Evolutionary conservation across 352 stramenopile genomes (phyloP).

Genomic region (Phytophthora pisi): DNA sequence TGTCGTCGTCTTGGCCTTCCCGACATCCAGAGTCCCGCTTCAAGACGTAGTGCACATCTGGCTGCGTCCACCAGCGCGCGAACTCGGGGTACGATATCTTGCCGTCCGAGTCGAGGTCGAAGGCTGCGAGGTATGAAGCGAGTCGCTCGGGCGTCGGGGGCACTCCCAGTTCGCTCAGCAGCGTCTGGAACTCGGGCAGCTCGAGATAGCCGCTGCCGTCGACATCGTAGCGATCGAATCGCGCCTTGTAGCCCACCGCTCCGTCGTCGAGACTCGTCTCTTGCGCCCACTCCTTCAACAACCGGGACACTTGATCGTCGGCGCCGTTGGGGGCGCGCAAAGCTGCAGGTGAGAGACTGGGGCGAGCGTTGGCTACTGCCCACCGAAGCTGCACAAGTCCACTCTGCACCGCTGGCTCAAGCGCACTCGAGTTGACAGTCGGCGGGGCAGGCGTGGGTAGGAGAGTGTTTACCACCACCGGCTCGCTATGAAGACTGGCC

Average conservation of each 20-base stretch:
- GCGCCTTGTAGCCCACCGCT: constrained; percentile 70
- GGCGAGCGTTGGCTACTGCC: constrained; percentile 41
- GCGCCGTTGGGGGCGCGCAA: constrained; percentile 47
- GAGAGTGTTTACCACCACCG: constrained; percentile 85
- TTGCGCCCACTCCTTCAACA: constrained; percentile 88
- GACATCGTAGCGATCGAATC: constrained; percentile 77
- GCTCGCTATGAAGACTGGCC: constrained; percentile 70
- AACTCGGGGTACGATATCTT: constrained; percentile 91
- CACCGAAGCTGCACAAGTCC: constrained; percentile 61
- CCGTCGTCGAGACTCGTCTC: constrained; percentile 80
- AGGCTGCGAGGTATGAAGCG: constrained; percentile 80
- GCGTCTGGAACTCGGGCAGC: constrained; percentile 83
- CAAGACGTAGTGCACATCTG: constrained; percentile 84
- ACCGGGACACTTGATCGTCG: constrained; percentile 65
- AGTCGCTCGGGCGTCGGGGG: constrained; percentile 79
- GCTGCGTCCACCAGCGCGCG: constrained; percentile 84
- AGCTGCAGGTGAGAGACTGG: constrained; percentile 59
- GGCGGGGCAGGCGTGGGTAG: constrained; percentile 72
- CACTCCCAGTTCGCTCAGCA: constrained; percentile 89
- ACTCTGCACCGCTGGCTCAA: constrained; percentile 35
- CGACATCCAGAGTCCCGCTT: constrained; percentile 62
- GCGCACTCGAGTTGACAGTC: constrained; percentile 23
- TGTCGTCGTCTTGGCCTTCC: constrained; percentile 10
- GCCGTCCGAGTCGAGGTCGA: constrained; percentile 83
- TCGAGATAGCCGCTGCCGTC: constrained; percentile 81